These are phyloP conservation scores for Akanthomyces uredinophilus DNA, from an alignment of 2,329 filamentous ascomycete species.

Conservation along the genomic window DNA sequence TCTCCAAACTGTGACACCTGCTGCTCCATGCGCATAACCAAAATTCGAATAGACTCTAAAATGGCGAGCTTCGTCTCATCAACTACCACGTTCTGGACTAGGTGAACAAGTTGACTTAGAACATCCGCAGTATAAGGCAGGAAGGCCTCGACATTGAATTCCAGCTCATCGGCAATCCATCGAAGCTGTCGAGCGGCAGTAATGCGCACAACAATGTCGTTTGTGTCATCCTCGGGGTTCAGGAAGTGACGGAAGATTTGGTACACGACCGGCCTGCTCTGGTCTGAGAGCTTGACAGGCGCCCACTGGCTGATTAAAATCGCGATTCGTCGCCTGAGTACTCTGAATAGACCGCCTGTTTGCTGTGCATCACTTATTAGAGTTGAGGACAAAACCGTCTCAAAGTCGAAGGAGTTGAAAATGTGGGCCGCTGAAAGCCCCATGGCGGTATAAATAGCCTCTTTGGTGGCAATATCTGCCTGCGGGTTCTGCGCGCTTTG, in stretches of 20 bases:
- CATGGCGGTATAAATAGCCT: constrained; percentile 91
- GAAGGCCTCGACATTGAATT: constrained; percentile 70
- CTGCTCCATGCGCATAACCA: constrained; percentile 77
- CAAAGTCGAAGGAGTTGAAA: constrained; percentile 72
- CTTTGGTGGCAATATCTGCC: constrained; percentile 73
- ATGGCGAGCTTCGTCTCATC: constrained; percentile 89
- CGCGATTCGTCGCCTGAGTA: constrained; percentile 80
- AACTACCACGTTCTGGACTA: constrained; percentile 75
- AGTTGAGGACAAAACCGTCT: constrained; percentile 68
- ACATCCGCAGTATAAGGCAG: constrained; percentile 70
- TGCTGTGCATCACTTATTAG: constrained; percentile 73
- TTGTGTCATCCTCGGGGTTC: constrained; percentile 67
- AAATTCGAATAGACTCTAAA: constrained; percentile 75
- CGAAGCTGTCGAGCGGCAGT: constrained; percentile 84
- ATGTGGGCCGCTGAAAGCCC: constrained; percentile 78
- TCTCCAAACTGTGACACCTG: constrained; percentile 66
- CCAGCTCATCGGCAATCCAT: constrained; percentile 76
- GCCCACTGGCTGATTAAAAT: constrained; percentile 91
- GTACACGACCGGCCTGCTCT: constrained; percentile 70
- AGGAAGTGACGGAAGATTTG: constrained; percentile 86
- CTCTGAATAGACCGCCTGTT: constrained; percentile 59
- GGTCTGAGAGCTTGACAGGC: constrained; percentile 64
- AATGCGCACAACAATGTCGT: constrained; percentile 87
- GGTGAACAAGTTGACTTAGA: constrained; percentile 64
- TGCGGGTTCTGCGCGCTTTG: constrained; percentile 63